Base-by-base conservation (phyloP, 2,329 filamentous ascomycete species). In the Exophiala aquamarina region DNA sequence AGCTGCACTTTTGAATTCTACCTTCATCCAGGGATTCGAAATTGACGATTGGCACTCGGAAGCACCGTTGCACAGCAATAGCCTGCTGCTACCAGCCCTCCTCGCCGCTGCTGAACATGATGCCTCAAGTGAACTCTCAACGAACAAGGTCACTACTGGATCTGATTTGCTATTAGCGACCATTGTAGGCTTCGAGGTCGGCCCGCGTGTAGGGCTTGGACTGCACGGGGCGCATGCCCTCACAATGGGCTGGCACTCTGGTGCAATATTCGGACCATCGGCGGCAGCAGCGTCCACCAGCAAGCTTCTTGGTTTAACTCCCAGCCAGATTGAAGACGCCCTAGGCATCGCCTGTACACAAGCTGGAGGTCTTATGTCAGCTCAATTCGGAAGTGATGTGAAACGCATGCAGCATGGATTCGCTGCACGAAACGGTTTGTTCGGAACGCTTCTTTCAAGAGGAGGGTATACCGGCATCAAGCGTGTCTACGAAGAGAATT, bases 341-440 rank as follows among this genome's bases (percentile, higher is more conserved):
- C 49, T 72, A 10, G 68, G 70, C 7, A 71, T 68, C 7, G 69
- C 68, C 2, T 70, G 64, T 44, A 71, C 66, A 0, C 68, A 73
- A 47, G 64, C 65, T 3, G 58, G 67, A 33, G 68, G 67, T 2
- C 54, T 70, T 4, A 73, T 73, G 68, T 63, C 65, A 2, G 70
- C 69, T 3, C 66, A 72, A 49, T 73, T 66, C 45, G 71, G 67
- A 35, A 65, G 65, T n/a, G 65, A 68, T 47, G 63, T 68, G 1
- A 75, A 74, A 56, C 65, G 70, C 2, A 70, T 74, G 65, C 70
- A 74, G 52, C 71, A 74, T 48, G 71, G 65, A 4, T 74, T 75
- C 50, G 70, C 70, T 0, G 65, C 71, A 4, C 64, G 71, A 5
- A 73, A 68, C 46, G 70, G 70, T 1, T 61, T 74, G 0, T 62